A percentile compares a stretch with the other conserved stretches of the same genome.
Evolutionary conservation across 192 early-diverging fungal species (phyloP).

Genomic region (Backusella morwellensis): DNA sequence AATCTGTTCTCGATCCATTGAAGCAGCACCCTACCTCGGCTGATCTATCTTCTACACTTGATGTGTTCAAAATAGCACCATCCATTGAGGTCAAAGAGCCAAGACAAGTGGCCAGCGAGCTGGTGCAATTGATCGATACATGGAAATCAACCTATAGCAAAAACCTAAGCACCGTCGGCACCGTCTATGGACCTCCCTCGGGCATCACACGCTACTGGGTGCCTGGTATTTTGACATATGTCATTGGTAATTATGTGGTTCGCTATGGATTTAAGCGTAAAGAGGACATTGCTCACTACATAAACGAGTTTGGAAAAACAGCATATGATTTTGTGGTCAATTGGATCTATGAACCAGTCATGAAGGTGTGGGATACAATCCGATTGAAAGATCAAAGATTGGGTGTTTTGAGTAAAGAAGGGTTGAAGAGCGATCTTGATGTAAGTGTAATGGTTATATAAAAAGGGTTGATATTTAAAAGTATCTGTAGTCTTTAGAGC

Average conservation of each 20-base stretch:
- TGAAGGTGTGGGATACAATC: constrained; percentile 75
- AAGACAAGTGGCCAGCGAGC: not conserved
- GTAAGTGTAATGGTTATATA: constrained; percentile 37
- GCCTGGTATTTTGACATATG: constrained; percentile 42
- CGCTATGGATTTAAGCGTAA: constrained; percentile 47
- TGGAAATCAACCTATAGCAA: constrained; percentile 36
- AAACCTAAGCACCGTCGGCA: constrained; percentile 29
- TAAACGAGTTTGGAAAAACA: constrained; percentile 53
- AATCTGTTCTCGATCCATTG: constrained; percentile 15
- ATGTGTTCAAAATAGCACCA: not conserved
- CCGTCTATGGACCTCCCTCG: constrained; percentile 54
- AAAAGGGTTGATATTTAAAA: not conserved
- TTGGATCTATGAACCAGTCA: constrained; percentile 78
- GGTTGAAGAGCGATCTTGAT: constrained; percentile 73
- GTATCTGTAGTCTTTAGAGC: constrained; percentile 65
- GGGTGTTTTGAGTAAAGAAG: constrained; percentile 72
- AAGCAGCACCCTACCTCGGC: constrained; percentile 13
- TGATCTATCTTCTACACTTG: not conserved
- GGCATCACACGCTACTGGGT: constrained; percentile 68
- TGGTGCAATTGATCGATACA: constrained; percentile 22
- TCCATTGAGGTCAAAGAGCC: not conserved
- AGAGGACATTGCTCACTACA: constrained; percentile 49
- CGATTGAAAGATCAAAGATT: constrained; percentile 77
- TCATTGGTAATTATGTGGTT: constrained; percentile 45
- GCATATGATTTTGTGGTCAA: constrained; percentile 63